Evolutionary conservation across 225 moss, liverwort and hornwort species (phyloP).

Genomic region (Pleurozium schreberi): DNA sequence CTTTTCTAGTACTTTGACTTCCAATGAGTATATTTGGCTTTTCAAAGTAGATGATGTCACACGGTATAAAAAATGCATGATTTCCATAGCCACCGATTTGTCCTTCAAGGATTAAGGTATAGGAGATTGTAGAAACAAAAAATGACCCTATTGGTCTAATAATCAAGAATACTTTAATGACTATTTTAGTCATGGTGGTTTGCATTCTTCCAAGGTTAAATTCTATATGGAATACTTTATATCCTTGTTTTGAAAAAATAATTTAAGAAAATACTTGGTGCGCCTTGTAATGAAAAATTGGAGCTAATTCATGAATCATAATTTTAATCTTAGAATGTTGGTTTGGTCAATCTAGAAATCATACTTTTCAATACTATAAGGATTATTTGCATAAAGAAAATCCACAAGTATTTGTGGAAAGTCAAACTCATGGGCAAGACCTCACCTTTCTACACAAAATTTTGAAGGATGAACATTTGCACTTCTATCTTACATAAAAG

Average conservation of each 20-base stretch:
- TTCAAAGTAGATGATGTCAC: no score
- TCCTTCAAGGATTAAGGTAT: no score
- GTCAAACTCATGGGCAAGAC: neutral
- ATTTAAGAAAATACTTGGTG: neutral
- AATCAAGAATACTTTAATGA: neutral
- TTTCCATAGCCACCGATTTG: no score
- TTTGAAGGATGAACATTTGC: neutral
- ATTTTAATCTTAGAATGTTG: fast-evolving
- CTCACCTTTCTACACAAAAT: neutral
- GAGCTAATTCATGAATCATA: neutral
- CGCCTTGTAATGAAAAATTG: neutral
- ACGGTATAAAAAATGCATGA: no score
- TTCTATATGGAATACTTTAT: neutral
- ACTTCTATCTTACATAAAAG: neutral
- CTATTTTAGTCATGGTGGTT: fast-evolving
- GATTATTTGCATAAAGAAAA: neutral
- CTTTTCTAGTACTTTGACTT: no score
- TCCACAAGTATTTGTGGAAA: fast-evolving
- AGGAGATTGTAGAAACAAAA: neutral
- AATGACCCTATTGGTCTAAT: neutral
- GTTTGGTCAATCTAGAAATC: fast-evolving
- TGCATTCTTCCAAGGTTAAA: fast-evolving
- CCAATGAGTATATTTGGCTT: no score
- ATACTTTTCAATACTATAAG: fast-evolving
- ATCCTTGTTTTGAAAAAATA: fast-evolving